phyloP scores from a whole-genome alignment of 495 filamentous ascomycete species.

The Massariosphaeria phaeospora region DNA sequence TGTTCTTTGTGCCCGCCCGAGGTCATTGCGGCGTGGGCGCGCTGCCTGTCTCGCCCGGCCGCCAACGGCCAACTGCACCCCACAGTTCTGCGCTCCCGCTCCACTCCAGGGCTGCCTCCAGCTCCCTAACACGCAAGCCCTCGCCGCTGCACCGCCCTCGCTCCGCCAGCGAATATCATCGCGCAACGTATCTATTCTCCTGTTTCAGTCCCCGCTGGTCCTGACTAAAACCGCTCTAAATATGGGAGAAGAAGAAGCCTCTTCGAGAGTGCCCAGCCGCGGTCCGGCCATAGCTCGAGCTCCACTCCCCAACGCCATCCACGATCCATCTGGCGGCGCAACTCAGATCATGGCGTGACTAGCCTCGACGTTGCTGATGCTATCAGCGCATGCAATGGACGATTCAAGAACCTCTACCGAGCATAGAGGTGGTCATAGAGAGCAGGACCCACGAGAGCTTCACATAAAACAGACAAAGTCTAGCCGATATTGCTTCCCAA shows the following conservation, averaged over 20 bases:
- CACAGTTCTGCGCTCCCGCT: too few species aligned
- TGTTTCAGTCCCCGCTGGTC: not conserved
- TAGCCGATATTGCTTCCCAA: not conserved
- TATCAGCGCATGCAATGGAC: not conserved
- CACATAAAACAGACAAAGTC: not conserved
- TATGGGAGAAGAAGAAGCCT: constrained; percentile 5
- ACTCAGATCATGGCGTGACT: not conserved
- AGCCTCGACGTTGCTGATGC: not conserved
- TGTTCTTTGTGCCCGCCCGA: not conserved
- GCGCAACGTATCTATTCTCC: constrained; percentile 9
- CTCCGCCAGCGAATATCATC: constrained; percentile 1
- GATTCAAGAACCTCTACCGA: not conserved
- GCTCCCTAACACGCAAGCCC: not conserved
- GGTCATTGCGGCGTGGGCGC: not conserved
- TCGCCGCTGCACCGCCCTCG: not conserved
- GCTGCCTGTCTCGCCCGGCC: not conserved
- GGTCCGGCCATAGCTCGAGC: not conserved
- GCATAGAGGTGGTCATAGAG: not conserved
- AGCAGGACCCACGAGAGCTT: not conserved
- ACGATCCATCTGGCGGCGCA: not conserved
- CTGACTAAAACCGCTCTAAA: not conserved
- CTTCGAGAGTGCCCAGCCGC: not conserved
- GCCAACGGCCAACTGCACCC: not conserved
- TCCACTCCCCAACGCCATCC: not conserved
- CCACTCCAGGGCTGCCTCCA: not conserved